Conservation (phyloP, 495 filamentous ascomycete species). For the Antarctomyces pellizariae region DNA sequence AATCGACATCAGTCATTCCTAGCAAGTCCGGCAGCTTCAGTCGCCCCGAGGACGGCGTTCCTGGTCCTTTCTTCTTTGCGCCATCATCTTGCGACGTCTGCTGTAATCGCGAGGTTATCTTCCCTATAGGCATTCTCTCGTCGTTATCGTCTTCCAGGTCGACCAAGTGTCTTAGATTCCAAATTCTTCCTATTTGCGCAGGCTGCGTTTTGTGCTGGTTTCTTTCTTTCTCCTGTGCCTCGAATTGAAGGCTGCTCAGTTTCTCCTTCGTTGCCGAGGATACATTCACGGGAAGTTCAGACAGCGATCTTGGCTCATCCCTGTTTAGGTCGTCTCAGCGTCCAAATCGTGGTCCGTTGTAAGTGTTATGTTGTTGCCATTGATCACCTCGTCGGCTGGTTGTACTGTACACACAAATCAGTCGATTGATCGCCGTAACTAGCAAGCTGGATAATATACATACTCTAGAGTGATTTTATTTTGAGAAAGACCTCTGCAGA, state of each 20-base stretch:
- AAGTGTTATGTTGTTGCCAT: constrained; percentile 26
- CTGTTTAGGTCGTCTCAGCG: no score
- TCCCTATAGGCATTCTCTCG: background rate
- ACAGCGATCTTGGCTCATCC: no score
- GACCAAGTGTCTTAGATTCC: no score
- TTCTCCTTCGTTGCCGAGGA: constrained; percentile 26
- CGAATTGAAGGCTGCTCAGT: constrained; percentile 24
- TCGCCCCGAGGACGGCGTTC: constrained; percentile 31
- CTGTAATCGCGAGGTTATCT: background rate
- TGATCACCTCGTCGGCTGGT: constrained; percentile 16
- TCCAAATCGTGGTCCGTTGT: constrained; percentile 12
- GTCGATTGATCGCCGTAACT: background rate
- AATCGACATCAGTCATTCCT: constrained; percentile 34
- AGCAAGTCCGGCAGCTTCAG: constrained; percentile 64
- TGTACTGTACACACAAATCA: constrained; percentile 3
- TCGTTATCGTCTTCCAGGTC: no score
- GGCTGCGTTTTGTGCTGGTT: background rate
- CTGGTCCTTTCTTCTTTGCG: background rate
- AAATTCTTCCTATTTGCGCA: constrained; percentile 1
- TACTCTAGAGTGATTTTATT: constrained; percentile 16
- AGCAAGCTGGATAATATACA: constrained; percentile 5
- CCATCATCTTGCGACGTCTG: background rate
- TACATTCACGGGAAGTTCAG: constrained; percentile 16
- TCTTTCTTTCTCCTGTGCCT: constrained; percentile 2
- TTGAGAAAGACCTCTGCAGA: constrained; percentile 27